phyloP scores from a whole-genome alignment of 1,284 basidiomycete species.

The Ustilago hordei region DNA sequence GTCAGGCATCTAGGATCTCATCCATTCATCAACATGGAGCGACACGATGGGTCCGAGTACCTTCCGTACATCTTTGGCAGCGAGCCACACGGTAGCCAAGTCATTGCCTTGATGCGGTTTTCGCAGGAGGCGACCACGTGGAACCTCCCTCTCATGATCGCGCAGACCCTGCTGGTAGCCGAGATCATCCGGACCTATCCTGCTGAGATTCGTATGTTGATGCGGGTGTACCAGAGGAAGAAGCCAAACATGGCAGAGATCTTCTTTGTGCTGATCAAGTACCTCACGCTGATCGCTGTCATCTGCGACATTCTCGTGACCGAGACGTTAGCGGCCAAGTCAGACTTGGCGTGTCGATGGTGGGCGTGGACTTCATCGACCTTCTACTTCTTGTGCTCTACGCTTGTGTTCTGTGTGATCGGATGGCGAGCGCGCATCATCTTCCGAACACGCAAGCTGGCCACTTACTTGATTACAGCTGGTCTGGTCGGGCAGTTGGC shows the following conservation, averaged over 20 bases:
- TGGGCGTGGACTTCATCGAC: conserved; percentile 45
- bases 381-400: conserved; percentile 42
- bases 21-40: conserved; percentile 27
- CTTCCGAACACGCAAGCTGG: conserved; percentile 17
- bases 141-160: conserved; percentile 37
- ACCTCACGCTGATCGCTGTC: conserved; percentile 31
- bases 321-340: conserved; percentile 30
- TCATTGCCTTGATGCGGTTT: conserved; percentile 34
- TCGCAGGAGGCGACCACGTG: conserved; percentile 28
- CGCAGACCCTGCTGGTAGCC: conserved; percentile 36
- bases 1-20: conserved; percentile 3
- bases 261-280: conserved; percentile 52
- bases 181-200: conserved; percentile 46
- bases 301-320: conserved; percentile 30
- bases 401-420: conserved; percentile 37
- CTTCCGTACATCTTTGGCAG: conserved; percentile 24
- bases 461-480: conserved; percentile 13
- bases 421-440: conserved; percentile 47
- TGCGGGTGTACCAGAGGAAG: conserved; percentile 19
- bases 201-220: conserved; percentile 35
- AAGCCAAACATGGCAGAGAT: conserved; percentile 54
- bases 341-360: conserved; percentile 20
- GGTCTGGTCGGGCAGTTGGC: conserved; percentile 33
- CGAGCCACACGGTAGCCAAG: conserved; percentile 20
- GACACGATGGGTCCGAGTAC: conserved; percentile 41